phyloP scores from a whole-genome alignment of 2,329 filamentous ascomycete species.

The Fusarium dlaminii region DNA sequence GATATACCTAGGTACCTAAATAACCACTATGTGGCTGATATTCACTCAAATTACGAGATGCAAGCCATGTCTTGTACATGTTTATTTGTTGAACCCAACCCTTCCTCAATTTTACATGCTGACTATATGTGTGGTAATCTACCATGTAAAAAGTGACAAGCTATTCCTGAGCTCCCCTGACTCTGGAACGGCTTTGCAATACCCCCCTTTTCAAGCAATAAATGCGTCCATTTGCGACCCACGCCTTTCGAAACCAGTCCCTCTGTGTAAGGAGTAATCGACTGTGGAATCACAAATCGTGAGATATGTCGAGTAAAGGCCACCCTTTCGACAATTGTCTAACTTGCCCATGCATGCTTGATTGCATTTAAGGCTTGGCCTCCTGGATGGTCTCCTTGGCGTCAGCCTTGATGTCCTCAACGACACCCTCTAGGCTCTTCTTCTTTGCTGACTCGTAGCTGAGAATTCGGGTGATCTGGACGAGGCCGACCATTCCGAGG shows the following conservation, averaged over 20 bases:
- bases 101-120: background rate
- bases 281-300: background rate
- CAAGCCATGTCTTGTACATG: constrained; percentile 2
- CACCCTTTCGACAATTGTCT: background rate
- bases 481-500: constrained; percentile 85
- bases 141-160: constrained; percentile 1
- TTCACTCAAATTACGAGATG: background rate
- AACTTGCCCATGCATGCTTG: background rate
- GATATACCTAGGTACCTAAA: background rate
- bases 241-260: background rate
- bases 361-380: constrained; percentile 33
- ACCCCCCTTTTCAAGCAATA: constrained; percentile 10
- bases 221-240: background rate
- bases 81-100: constrained; percentile 20
- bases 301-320: constrained; percentile 5
- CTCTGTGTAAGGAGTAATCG: background rate
- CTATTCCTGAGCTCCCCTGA: constrained; percentile 5
- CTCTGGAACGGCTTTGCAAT: background rate
- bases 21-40: background rate
- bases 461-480: constrained; percentile 83
- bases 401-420: constrained; percentile 55
- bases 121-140: constrained; percentile 7
- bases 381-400: constrained; percentile 46
- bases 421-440: constrained; percentile 49
- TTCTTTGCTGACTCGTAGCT: constrained; percentile 71